Evolutionary conservation across 352 stramenopile genomes (phyloP).

Genomic region (Globisporangium recalcitrans): DNA sequence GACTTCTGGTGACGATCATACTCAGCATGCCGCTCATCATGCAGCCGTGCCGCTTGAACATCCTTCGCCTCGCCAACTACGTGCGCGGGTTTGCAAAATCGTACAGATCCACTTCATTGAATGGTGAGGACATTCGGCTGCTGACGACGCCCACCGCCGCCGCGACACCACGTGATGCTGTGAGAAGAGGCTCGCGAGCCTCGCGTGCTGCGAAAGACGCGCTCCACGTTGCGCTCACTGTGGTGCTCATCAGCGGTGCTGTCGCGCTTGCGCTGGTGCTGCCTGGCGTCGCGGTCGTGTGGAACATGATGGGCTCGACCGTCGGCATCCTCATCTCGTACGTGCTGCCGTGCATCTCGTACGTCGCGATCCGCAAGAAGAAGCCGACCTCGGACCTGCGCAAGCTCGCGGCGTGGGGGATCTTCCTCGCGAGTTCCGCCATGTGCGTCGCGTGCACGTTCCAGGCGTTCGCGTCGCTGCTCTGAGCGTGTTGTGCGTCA

Average conservation of each 20-base stretch:
- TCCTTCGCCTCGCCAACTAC: constrained; percentile 56
- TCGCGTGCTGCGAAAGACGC: constrained; percentile 17
- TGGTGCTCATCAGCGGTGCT: constrained; percentile 55
- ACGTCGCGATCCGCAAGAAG: constrained; percentile 72
- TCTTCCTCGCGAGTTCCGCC: constrained; percentile 62
- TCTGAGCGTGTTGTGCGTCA: too few relatives aligned
- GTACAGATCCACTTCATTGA: constrained; percentile 19
- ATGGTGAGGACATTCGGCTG: constrained; percentile 32
- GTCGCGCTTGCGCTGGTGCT: constrained; percentile 66
- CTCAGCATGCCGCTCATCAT: constrained; percentile 84
- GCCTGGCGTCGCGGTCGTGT: constrained; percentile 79
- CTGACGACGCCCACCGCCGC: constrained; percentile 18
- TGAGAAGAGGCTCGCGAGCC: not conserved
- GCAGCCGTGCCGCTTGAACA: constrained; percentile 75
- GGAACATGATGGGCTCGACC: constrained; percentile 87
- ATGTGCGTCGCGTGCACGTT: constrained; percentile 69
- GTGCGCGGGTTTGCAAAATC: constrained; percentile 28
- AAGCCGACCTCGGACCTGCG: constrained; percentile 62
- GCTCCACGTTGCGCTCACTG: constrained; percentile 61
- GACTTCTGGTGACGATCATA: constrained; percentile 76
- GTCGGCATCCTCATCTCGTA: constrained; percentile 86
- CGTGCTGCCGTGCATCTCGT: constrained; percentile 81
- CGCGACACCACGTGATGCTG: not conserved
- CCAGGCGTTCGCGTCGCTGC: constrained; percentile 30
- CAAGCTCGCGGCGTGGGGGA: constrained; percentile 70